A percentile compares a stretch with the other conserved stretches of the same genome.
Evolutionary conservation across 108 stramenopile genomes (phyloP).

Genomic region (Nitzschia sp.): DNA sequence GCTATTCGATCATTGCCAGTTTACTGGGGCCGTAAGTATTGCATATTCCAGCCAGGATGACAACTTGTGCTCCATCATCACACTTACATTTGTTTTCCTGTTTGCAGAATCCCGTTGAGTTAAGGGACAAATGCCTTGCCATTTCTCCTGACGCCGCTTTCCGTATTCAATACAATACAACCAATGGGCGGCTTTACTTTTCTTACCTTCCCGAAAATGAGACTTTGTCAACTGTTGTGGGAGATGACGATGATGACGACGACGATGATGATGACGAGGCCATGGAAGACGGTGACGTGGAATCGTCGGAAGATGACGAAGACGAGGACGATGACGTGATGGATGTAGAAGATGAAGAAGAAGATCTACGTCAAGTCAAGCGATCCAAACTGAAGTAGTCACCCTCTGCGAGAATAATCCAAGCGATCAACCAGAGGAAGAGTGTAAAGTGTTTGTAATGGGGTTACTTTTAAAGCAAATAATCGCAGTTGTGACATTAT

Average conservation of each 20-base stretch:
- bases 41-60: too few relatives aligned
- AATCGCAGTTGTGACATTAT: too few relatives aligned
- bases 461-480: too few relatives aligned
- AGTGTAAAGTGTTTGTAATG: too few relatives aligned
- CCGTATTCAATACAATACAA: constrained; percentile 67
- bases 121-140: constrained; percentile 53
- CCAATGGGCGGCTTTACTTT: constrained; percentile 59
- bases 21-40: constrained; percentile 43
- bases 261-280: constrained; percentile 27
- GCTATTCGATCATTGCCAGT: constrained; percentile 62
- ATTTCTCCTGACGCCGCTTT: constrained; percentile 60
- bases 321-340: constrained; percentile 36
- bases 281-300: constrained; percentile 20
- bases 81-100: not conserved
- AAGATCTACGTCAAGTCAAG: constrained; percentile 40
- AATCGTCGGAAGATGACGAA: constrained; percentile 26
- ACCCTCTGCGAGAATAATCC: too few relatives aligned
- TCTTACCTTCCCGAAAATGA: constrained; percentile 62
- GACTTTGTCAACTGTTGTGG: constrained; percentile 38
- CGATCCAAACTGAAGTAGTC: constrained; percentile 17
- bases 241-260: constrained; percentile 38
- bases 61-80: too few relatives aligned
- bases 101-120: constrained; percentile 51
- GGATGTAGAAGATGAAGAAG: constrained; percentile 46
- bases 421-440: too few relatives aligned